Percentiles rank a stretch among this genome's conserved stretches.
Evolutionary conservation across 2,329 filamentous ascomycete genomes (phyloP).

Genomic region (Beauveria australis): DNA sequence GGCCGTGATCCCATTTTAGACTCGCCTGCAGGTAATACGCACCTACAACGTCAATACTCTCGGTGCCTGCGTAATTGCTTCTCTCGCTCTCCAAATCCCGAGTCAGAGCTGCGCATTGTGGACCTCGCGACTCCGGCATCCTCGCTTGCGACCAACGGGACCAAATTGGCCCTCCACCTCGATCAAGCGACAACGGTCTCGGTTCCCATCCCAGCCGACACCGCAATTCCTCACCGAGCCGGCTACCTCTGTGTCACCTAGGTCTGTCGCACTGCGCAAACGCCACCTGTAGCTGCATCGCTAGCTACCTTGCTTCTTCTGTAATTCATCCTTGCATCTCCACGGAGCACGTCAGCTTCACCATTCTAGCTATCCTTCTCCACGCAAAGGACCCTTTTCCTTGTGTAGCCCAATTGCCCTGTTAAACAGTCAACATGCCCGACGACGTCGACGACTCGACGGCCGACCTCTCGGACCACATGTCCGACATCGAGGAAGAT

Average conservation of each 20-base stretch:
- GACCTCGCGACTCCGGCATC: neutral
- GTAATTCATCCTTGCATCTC: neutral
- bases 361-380: neutral
- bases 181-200: neutral
- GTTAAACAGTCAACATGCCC: constrained; percentile 40
- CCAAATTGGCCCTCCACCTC: neutral
- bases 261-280: neutral
- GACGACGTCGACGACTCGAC: constrained; percentile 45
- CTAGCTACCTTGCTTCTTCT: neutral
- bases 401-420: constrained; percentile 2
- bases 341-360: neutral
- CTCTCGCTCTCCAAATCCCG: neutral
- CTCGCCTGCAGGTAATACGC: neutral
- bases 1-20: neutral
- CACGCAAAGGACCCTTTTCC: neutral
- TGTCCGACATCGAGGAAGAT: constrained; percentile 54
- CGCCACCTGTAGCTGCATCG: neutral
- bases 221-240: neutral
- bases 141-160: neutral
- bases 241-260: neutral
- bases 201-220: neutral
- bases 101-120: neutral
- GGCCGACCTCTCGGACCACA: constrained; percentile 48
- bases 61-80: neutral
- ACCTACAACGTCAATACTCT: neutral